Base-by-base conservation (phyloP, 352 stramenopile genomes). In the Phytophthora gonapodyides region DNA sequence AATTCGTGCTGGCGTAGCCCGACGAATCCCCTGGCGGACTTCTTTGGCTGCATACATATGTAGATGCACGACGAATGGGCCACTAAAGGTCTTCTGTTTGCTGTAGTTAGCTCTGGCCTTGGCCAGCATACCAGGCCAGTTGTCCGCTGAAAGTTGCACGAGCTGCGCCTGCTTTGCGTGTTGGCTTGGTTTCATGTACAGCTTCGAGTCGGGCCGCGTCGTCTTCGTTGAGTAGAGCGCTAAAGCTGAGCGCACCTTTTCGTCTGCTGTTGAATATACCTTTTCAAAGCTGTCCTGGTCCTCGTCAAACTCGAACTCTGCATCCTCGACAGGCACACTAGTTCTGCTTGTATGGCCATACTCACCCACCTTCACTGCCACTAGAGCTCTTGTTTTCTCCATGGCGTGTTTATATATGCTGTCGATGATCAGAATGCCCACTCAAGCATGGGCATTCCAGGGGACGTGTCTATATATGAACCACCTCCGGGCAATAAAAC, bases 381-480 rank as follows among this genome's bases (percentile, higher is more conserved):
- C 33, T 37, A 11, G 33, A 51, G 52, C 52, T 43, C 19, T 11
- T 12, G 38, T 51, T 27, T 45, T 51, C 41, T 51, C 52, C 41
- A 51, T 59, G 8, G 52, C 42, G 52, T 49, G n/a, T 51, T 59
- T 51, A 59, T 59, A 58, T 50, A 59, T 59, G 41, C n/a, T 44
- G 40, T 13, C 4, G 17, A 50, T 8, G n/a, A 27, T 58, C 31
- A 27, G 10, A 50, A 50, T 50, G 37, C 50, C 50, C 50, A 57
- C 6, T 33, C 12, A 19, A 24, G 9, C 40, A 40, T 58, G 38
- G 51, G 40, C 51, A 58, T 50, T 46, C 45, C 7, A 47, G 21
- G 21, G 21, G 3, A 24, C 21, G 21, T 24, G 21, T 24, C 21
- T 24, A 24, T 24, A 24, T 24, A 24, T 24, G 21, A 24, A 24